These are phyloP conservation scores for Talaromyces islandicus DNA, from an alignment of 2,329 filamentous ascomycete genomes.

Conservation along the genomic window DNA sequence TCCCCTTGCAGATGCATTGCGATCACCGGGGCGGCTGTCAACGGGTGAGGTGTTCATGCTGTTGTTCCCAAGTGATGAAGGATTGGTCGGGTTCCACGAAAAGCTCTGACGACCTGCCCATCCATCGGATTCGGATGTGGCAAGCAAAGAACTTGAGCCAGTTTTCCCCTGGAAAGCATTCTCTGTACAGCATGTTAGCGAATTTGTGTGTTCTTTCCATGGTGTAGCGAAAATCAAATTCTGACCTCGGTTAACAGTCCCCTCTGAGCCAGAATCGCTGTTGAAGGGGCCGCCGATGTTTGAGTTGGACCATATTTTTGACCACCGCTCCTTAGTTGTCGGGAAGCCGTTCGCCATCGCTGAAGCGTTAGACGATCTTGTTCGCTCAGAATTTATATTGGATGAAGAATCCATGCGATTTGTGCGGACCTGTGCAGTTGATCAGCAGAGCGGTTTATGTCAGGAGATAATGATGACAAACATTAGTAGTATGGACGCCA, in stretches of 20 bases:
- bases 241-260: constrained; percentile 45
- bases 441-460: not conserved
- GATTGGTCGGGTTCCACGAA: constrained; percentile 55
- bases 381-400: constrained; percentile 27
- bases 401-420: constrained; percentile 33
- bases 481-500: constrained; percentile 30
- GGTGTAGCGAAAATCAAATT: not conserved
- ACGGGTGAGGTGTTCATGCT: constrained; percentile 54
- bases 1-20: constrained; percentile 29
- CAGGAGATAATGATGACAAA: constrained; percentile 14
- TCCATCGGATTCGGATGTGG: constrained; percentile 62
- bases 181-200: constrained; percentile 11
- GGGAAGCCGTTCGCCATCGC: constrained; percentile 40
- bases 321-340: constrained; percentile 37
- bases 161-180: constrained; percentile 50
- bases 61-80: constrained; percentile 36
- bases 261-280: constrained; percentile 42
- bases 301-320: constrained; percentile 49
- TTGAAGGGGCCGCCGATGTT: constrained; percentile 39
- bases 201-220: not conserved
- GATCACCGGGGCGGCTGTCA: constrained; percentile 46
- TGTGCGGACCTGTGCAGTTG: constrained; percentile 21
- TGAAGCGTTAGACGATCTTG: constrained; percentile 31
- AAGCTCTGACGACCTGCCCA: constrained; percentile 50
- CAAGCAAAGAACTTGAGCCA: constrained; percentile 63